Base-by-base conservation (phyloP, 495 filamentous ascomycete genomes). In the Penicillium atrosanguineum region DNA sequence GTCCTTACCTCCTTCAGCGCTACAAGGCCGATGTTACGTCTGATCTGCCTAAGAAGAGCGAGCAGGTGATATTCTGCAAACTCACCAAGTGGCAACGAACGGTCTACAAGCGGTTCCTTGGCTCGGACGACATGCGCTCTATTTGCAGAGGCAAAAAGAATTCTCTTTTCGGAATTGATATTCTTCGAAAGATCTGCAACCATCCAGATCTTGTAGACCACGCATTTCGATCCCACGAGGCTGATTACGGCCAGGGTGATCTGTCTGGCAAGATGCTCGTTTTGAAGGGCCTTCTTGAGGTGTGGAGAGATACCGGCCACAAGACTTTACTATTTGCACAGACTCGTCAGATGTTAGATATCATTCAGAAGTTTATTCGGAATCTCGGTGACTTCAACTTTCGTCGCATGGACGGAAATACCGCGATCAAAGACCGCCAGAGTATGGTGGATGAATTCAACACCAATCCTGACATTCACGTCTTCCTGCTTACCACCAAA, bases 201-300 rank as follows among this genome's bases (percentile, higher is more conserved):
- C 94, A 98, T 60, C 93, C 94, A 1, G 93, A 98, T 68, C 76
- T 98, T 4, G 72, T 84, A 4, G 84, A 91, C 50, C 86, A 89
- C 37, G 79, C 79, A 55, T 57, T 71, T 6, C 60, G 85, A 28
- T 83, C 79, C 23, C 64, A 69, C n/a, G 83, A 86, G 48, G 53
- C 74, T 0, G 75, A 82, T 41, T 97, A 92, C 73, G 94, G 94
- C 21, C 79, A 76, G 50, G 72, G 77, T 2, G 73, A 68, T 18
- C 88, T 90, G 60, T 96, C 91, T 2, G 93, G 92, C 19, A 98
- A 98, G 71, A 93, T 97, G 91, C 86, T 91, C 59, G 89, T 97
- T 1, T 83, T 95, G 19, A 87, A 91, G 64, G 87, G 85, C 0
- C 74, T 98, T 15, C 76, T 97, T 3, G 83, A 87, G 48, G 80